phyloP scores from a whole-genome alignment of 257 asterid species.

The Orobanche coerulescens region DNA sequence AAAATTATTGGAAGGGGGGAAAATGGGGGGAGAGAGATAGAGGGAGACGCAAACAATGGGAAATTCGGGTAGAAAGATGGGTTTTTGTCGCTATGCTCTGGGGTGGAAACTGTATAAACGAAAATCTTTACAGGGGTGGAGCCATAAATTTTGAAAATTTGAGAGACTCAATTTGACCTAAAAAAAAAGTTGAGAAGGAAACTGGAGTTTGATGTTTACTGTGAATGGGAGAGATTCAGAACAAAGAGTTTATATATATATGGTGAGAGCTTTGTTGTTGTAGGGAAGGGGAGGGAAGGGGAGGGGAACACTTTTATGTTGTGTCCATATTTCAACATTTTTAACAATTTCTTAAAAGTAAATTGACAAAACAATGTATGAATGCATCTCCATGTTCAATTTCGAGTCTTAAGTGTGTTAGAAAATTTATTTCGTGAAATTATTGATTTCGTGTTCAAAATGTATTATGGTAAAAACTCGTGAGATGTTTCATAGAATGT shows the following conservation, averaged over 20 bases:
- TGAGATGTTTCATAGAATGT: too few species aligned
- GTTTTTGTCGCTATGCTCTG: conserved; percentile 21
- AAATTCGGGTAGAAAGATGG: conserved; percentile 23
- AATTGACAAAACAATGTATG: too few species aligned
- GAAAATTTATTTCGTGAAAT: too few species aligned
- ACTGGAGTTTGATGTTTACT: background rate
- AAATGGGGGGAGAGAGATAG: background rate
- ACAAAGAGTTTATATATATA: background rate
- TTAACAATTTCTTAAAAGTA: too few species aligned
- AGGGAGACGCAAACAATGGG: conserved; percentile 7
- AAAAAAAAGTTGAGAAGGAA: background rate
- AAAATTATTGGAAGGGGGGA: conserved; percentile 14
- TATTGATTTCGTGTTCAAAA: too few species aligned
- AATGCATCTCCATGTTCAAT: too few species aligned
- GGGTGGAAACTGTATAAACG: background rate
- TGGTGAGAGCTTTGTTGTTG: too few species aligned
- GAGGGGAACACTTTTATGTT: too few species aligned
- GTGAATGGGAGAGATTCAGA: background rate
- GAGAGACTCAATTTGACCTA: background rate
- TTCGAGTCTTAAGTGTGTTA: too few species aligned
- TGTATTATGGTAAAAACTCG: too few species aligned
- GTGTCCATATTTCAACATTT: too few species aligned
- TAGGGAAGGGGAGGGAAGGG: too few species aligned
- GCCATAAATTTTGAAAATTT: background rate
- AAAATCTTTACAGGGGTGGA: background rate